Conservation (phyloP, 208 protist species). For the Acanthamoeba sp. region DNA sequence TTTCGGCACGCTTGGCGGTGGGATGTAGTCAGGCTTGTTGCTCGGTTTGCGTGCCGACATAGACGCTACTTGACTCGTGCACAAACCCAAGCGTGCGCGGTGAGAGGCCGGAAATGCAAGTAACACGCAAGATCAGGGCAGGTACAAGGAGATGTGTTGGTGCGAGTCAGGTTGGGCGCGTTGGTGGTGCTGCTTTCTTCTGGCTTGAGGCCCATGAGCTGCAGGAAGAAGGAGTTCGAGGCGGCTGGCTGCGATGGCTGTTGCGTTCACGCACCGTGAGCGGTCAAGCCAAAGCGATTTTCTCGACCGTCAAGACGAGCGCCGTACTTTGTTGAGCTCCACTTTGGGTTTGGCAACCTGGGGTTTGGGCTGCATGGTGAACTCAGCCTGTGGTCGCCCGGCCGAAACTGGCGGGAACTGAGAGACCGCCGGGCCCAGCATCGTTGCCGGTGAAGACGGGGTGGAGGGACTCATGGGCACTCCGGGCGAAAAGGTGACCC, state of each 20-base stretch:
- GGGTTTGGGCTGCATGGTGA: not conserved
- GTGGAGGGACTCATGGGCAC: too few relatives aligned
- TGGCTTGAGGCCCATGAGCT: conserved; percentile 50
- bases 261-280: not conserved
- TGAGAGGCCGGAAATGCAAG: too few relatives aligned
- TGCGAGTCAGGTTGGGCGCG: not conserved
- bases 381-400: not conserved
- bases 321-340: not conserved
- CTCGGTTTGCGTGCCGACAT: conserved; percentile 9
- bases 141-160: not conserved
- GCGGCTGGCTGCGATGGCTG: not conserved
- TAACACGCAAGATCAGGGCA: not conserved
- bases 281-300: too few relatives aligned
- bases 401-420: not conserved
- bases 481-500: conserved; percentile 26
- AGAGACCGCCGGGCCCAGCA: not conserved
- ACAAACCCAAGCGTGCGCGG: too few relatives aligned
- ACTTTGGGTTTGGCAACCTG: not conserved
- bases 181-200: not conserved
- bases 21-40: not conserved
- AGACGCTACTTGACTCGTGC: too few relatives aligned
- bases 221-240: conserved; percentile 61
- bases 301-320: too few relatives aligned
- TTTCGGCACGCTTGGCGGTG: not conserved
- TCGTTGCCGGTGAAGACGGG: not conserved